Evolutionary conservation across 2,329 filamentous ascomycete species (phyloP), one percentile per base, ranked within the genome.

Genomic region (Tolypocladium guangdongense): DNA sequence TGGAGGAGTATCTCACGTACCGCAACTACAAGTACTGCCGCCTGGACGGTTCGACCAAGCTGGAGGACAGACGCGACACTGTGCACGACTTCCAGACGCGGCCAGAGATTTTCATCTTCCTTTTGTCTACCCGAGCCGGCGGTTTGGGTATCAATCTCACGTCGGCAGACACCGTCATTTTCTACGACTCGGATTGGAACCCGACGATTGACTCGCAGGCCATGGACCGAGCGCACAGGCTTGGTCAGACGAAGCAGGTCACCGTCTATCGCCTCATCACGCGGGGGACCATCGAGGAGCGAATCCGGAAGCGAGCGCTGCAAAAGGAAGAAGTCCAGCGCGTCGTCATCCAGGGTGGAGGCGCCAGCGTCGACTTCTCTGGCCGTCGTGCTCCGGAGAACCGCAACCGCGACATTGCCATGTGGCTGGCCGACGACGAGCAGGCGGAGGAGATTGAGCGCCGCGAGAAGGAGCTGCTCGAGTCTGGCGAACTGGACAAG

Each of bases 161-260:
- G 7, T 87, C 88, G 51, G 93, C 93, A 22, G 93, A 99, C 68
- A 99, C 93, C 0, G 93, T 99, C 72, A 97, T 99, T 71, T 99
- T 99, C 75, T 99, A 99, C 78, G 93, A 99, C 68, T 95, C 90
- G 12, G 93, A 99, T 70, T 99, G 93, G 93, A 99, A 99, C 68
- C 93, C 93, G 0, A 97, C 93, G 4, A 97, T 97, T 64, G 93
- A 99, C 69, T 95, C 89, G 52, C 93, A 99, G 70, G 93, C 93
- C 71, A 97, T 97, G 93, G 93, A 99, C 71, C 88, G 93, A 69
- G 93, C 93, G 14, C 93, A 99, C 82, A 89, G 93, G 81, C 82
- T 99, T 37, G 93, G 93, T 50, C 92, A 99, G 71, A 97, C 92
- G 2, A 83, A 83, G 60, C 93, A 99, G 71, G 93, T 99, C 54